phyloP scores from a whole-genome alignment of 192 early-diverging fungal species.

The Backusella circina region DNA sequence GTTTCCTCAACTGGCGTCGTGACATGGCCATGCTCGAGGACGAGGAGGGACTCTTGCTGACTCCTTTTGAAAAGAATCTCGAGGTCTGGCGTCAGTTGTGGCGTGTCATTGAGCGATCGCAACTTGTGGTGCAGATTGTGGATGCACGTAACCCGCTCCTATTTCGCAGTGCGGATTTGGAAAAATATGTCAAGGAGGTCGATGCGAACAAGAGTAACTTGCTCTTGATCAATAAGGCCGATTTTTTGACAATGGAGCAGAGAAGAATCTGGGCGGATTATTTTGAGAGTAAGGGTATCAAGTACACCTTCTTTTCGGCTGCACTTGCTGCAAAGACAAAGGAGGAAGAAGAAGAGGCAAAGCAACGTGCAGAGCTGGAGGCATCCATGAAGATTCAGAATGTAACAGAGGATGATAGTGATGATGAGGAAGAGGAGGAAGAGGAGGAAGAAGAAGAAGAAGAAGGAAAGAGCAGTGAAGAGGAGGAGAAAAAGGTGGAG shows the following conservation, averaged over 20 bases:
- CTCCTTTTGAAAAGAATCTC: slow-evolving; percentile 97
- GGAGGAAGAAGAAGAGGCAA: slow-evolving; percentile 60
- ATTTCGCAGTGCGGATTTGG: slow-evolving; percentile 87
- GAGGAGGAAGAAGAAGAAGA: slow-evolving; percentile 9
- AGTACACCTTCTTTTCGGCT: slow-evolving; percentile 94
- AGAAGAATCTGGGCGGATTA: slow-evolving; percentile 83
- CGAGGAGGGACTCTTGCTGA: slow-evolving; percentile 88
- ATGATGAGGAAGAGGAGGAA: slow-evolving; percentile 25
- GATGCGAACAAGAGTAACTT: slow-evolving; percentile 82
- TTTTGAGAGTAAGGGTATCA: slow-evolving; percentile 78
- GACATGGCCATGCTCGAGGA: slow-evolving; percentile 88
- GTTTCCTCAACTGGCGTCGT: slow-evolving; percentile 92
- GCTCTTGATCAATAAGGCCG: slow-evolving; percentile 97
- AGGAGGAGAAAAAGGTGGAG: slow-evolving; percentile 33
- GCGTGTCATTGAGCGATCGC: slow-evolving; percentile 96
- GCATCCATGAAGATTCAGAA: slow-evolving; percentile 7
- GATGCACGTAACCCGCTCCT: slow-evolving; percentile 95
- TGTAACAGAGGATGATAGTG: slow-evolving; percentile 26
- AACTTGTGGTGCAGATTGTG: slow-evolving; percentile 97
- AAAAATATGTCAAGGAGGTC: slow-evolving; percentile 89
- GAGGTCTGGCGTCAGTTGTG: slow-evolving; percentile 99
- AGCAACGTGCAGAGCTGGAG: slow-evolving; percentile 49
- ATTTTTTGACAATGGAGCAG: slow-evolving; percentile 89
- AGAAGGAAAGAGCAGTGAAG: neutral
- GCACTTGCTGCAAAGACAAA: slow-evolving; percentile 72